Evolutionary conservation across 2,329 filamentous ascomycete genomes (phyloP).

Genomic region (Dactylonectria estremocensis): DNA sequence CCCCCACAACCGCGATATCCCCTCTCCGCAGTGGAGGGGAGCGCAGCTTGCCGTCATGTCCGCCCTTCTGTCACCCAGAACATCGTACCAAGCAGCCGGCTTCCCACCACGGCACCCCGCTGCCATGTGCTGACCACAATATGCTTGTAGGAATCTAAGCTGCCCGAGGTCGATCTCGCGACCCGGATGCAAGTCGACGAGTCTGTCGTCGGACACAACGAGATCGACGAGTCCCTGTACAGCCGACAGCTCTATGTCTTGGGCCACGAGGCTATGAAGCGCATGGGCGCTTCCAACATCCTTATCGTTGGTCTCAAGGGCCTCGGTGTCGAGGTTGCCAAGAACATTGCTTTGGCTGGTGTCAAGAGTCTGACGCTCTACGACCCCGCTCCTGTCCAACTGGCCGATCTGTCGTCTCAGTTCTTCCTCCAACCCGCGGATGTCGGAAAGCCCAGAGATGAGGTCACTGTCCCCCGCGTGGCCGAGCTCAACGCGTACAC

Average conservation of each 20-base stretch:
- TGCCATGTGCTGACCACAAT: slow-evolving; percentile 27
- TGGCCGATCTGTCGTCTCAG: slow-evolving; percentile 94
- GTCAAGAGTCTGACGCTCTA: slow-evolving; percentile 97
- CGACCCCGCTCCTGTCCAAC: slow-evolving; percentile 87
- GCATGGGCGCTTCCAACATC: slow-evolving; percentile 96
- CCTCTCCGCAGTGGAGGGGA: slow-evolving; percentile 3
- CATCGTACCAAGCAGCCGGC: neutral
- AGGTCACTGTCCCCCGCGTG: slow-evolving; percentile 88
- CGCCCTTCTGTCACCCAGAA: slow-evolving; percentile 7
- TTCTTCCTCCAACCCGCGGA: slow-evolving; percentile 94
- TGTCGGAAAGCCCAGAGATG: slow-evolving; percentile 91
- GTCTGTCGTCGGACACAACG: slow-evolving; percentile 67
- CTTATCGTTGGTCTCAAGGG: slow-evolving; percentile 94
- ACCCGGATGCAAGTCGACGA: slow-evolving; percentile 78
- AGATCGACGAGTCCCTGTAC: slow-evolving; percentile 82
- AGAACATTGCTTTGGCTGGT: slow-evolving; percentile 97
- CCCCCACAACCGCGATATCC: slow-evolving; percentile 8
- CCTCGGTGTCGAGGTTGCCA: slow-evolving; percentile 96
- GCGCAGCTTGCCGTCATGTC: slow-evolving; percentile 18
- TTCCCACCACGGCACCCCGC: neutral
- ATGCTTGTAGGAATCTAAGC: slow-evolving; percentile 63
- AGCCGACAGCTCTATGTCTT: slow-evolving; percentile 81
- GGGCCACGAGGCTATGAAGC: slow-evolving; percentile 93
- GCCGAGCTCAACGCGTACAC: slow-evolving; percentile 98
- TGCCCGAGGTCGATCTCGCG: slow-evolving; percentile 73